Base-by-base conservation (phyloP, 1,284 basidiomycete genomes). In the Heterobasidion annosum region DNA sequence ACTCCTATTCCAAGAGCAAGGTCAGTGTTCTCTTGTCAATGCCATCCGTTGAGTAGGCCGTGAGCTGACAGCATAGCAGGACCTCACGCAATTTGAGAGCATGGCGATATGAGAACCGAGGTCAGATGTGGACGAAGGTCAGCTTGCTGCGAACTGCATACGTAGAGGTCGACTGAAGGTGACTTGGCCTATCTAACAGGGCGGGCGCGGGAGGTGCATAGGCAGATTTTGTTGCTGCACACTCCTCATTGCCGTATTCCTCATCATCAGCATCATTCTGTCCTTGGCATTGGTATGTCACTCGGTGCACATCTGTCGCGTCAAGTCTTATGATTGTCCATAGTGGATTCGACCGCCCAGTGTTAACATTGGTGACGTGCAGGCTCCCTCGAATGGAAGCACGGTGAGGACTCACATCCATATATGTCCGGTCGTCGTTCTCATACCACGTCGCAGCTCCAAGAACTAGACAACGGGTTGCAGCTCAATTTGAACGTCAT, bases 271-370 rank as follows among this genome's bases (percentile, higher is more conserved):
- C 68, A 77, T 91, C 48, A 57, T 87, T 15, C 74, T 93, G 18
- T 72, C 88, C 0, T 76, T 93, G 43, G 76, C 79, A 7, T 65
- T 93, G 68, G 91, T 93, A 63, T 68, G 82, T 72, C 46, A 33
- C 51, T 51, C 32, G 44, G 16, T 49, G 8, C 32, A 7, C 12
- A 19, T 5, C 16, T 46, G 19, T 35, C 15, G n/a, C 12, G 45
- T 50, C 25, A 53, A 34, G 37, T 8, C 42, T 15, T 34, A 32
- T 19, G 45, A 25, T 25, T 44, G 16, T 49, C 43, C 47, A 34
- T 56, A 93, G 91, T 94, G 85, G 81, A 76, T 90, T 51, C 80
- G 83, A 34, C 91, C 91, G 6, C 91, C 91, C 0, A 79, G 82
- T 57, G 72, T 93, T 54, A 65, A 68, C n/a, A 74, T 94, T 56